Base-by-base conservation (phyloP, 345 rosid genomes). In the Eucalyptus regnans region DNA sequence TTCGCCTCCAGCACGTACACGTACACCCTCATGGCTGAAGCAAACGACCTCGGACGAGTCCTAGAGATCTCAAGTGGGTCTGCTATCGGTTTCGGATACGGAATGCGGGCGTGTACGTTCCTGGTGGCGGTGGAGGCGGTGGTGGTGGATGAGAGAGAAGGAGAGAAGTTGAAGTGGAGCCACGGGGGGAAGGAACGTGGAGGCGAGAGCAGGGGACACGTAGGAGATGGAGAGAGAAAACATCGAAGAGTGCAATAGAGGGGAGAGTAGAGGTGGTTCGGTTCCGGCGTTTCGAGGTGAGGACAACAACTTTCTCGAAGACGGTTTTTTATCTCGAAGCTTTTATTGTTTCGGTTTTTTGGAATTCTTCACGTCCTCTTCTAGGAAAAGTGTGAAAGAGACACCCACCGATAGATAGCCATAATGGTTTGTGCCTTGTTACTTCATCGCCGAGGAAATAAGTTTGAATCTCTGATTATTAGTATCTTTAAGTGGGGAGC, bases 1-100 rank as follows among this genome's bases (percentile, higher is more conserved):
- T 92, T 92, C 9, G 95, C 99, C 91, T 95, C 95, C 91, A 96
- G 89, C 29, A 96, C 93, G 92, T 94, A 94, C 50, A 96, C 98
- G 91, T 91, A 95, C 15, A 97, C 93, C 96, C 94, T 96, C 99
- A 94, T 96, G 46, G 89, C 31, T 11, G 56, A 50, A 22, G 12
- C 22, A 20, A 22, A 4, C 84, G 15, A 76, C 27, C 48, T 76
- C 23, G 84, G 84, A 76, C 27, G 48, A 11, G 84, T 41, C 48
- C 48, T 37, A 7, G 48, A 41, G 84, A 76, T 76, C 84, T 76
- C 84, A 0, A 76, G 48, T 43, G 84, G 84, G 48, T 76, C 23
- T 76, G 84, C 2, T 41, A 76, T 23, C 44, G 84, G 48, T 43
- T 41, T 20, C 7, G 84, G 84, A 20, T 76, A 76, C 12, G 84